Conservation (phyloP, 139 green algal genomes). For the Chlamydomonas urium region DNA sequence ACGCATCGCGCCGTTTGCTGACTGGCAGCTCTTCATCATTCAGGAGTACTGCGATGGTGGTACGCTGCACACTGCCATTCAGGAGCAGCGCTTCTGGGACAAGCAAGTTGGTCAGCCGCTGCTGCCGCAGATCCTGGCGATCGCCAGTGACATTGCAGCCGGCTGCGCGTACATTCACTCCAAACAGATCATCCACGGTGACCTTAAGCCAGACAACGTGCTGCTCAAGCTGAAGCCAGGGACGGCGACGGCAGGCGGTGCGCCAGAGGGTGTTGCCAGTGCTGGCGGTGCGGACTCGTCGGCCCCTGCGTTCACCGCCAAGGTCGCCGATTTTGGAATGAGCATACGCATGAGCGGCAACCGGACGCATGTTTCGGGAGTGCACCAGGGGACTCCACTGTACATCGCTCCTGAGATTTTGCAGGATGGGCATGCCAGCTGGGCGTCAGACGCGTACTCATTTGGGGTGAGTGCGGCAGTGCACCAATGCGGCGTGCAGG, state of each 20-base stretch:
- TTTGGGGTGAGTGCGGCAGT: conserved; percentile 8
- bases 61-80: conserved; percentile 11
- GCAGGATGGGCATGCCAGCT: conserved; percentile 4
- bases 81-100: conserved; percentile 9
- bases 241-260: not conserved
- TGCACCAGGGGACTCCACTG: conserved; percentile 39
- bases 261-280: not conserved
- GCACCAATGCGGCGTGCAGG: not conserved
- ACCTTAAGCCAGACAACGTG: conserved; percentile 27
- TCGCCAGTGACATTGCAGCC: conserved; percentile 18
- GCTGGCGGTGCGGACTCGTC: not conserved
- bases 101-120: too few relatives aligned
- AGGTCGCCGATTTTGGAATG: conserved; percentile 49
- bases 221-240: conserved; percentile 9
- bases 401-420: conserved; percentile 39
- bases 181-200: conserved; percentile 22
- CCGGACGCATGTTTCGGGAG: conserved; percentile 33
- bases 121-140: not conserved
- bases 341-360: conserved; percentile 32
- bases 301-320: not conserved
- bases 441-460: conserved; percentile 14
- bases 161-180: conserved; percentile 31
- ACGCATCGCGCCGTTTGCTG: not conserved
- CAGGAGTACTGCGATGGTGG: conserved; percentile 12
- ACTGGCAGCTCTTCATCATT: conserved; percentile 18